A percentile compares a stretch with the other conserved stretches of the same genome.
These are phyloP conservation scores for Citrullus mucosospermus DNA, from an alignment of 306 rosid species.

Conservation along the genomic window DNA sequence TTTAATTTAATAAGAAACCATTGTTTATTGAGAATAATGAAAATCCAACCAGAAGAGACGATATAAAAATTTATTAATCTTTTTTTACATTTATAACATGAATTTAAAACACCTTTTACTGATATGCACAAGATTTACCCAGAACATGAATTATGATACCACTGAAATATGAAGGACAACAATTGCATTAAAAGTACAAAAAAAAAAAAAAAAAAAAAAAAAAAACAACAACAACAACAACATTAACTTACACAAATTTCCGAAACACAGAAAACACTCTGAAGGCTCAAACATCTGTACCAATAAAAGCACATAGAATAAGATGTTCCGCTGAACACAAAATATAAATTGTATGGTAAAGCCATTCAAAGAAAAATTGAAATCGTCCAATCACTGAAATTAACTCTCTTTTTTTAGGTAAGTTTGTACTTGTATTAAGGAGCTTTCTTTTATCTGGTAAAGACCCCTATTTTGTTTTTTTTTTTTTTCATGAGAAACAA, in stretches of 20 bases:
- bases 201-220: too few relatives aligned
- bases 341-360: neutral
- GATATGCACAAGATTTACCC: neutral
- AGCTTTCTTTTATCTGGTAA: neutral
- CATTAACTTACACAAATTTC: conserved; percentile 60
- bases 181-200: neutral
- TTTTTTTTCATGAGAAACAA: too few relatives aligned
- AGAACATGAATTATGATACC: neutral
- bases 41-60: neutral
- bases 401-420: neutral
- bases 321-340: neutral
- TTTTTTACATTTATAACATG: neutral
- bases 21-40: neutral
- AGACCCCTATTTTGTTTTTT: neutral
- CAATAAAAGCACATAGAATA: conserved; percentile 13
- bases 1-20: neutral
- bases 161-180: neutral
- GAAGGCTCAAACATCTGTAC: conserved; percentile 64
- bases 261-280: conserved; percentile 40
- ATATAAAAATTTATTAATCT: neutral
- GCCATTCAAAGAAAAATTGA: neutral
- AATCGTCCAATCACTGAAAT: neutral
- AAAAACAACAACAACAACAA: too few relatives aligned
- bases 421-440: neutral
- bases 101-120: neutral